Conservation (phyloP, 805 yeast species). For the Wickerhamiella spandovensis region DNA sequence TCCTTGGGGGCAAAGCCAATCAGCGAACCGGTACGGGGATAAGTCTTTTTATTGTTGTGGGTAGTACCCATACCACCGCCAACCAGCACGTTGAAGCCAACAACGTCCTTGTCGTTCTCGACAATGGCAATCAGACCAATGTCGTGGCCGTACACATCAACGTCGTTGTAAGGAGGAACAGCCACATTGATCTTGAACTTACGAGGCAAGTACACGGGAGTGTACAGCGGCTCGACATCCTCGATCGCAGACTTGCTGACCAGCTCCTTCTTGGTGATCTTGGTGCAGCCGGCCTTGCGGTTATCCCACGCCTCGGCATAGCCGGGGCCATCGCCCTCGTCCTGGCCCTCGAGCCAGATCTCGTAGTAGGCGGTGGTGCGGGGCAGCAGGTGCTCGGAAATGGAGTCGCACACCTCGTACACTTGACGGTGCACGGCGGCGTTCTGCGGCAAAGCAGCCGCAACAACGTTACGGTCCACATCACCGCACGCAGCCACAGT, state of each 20-base stretch:
- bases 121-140: constrained; percentile 85
- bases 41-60: constrained; percentile 91
- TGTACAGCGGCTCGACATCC: constrained; percentile 74
- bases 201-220: constrained; percentile 80
- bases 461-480: constrained; percentile 91
- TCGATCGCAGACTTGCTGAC: constrained; percentile 80
- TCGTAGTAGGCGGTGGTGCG: constrained; percentile 92
- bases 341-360: constrained; percentile 86
- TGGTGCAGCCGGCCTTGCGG: constrained; percentile 63
- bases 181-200: constrained; percentile 91
- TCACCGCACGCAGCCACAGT: constrained; percentile 98
- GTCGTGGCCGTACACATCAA: constrained; percentile 92
- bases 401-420: constrained; percentile 42
- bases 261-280: constrained; percentile 57
- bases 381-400: constrained; percentile 78
- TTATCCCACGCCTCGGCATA: constrained; percentile 50
- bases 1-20: constrained; percentile 64
- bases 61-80: constrained; percentile 99
- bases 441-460: constrained; percentile 77
- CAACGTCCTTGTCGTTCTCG: constrained; percentile 37
- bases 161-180: constrained; percentile 93
- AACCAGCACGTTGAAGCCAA: constrained; percentile 79
- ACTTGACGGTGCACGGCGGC: constrained; percentile 71
- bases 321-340: constrained; percentile 53
- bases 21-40: constrained; percentile 85